A percentile compares a stretch with the other conserved stretches of the same genome.
Evolutionary conservation across 1,139 yeast genomes (phyloP).

Genomic region (Magnusiomyces ingens): DNA sequence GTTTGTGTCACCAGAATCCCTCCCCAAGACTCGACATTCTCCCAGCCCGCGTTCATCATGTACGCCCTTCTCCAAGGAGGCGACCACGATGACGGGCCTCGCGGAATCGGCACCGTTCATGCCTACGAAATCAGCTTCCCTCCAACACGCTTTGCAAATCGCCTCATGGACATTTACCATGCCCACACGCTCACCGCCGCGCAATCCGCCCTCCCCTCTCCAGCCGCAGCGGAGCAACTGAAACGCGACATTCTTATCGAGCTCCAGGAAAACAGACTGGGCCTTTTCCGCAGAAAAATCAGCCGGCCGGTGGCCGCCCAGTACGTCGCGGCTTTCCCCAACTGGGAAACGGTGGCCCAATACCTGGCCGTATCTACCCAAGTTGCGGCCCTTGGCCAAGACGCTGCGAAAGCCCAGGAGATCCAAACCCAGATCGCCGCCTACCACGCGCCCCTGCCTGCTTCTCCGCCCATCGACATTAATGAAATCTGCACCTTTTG

Average conservation of each 20-base stretch:
- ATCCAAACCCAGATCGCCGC: too few species aligned
- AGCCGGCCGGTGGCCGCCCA: not conserved
- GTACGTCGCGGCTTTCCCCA: not conserved
- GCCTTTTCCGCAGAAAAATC: not conserved
- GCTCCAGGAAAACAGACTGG: not conserved
- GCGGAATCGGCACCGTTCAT: conserved; percentile 26
- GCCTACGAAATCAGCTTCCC: conserved; percentile 26
- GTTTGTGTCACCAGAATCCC: conserved; percentile 1
- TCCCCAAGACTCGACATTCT: not conserved
- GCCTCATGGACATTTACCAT: conserved; percentile 15
- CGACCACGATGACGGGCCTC: conserved; percentile 32
- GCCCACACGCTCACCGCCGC: not conserved
- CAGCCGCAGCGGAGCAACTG: not conserved
- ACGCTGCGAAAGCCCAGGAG: too few species aligned
- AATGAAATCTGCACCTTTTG: too few species aligned
- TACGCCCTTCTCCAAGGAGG: conserved; percentile 34
- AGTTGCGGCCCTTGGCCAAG: too few species aligned
- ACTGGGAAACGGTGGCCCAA: too few species aligned
- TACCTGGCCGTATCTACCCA: too few species aligned
- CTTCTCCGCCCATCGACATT: too few species aligned
- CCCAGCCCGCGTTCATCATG: conserved; percentile 19
- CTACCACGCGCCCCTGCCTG: too few species aligned
- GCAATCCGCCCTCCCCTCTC: not conserved
- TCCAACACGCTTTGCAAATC: conserved; percentile 24
- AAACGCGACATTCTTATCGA: not conserved